These are phyloP conservation scores for Nigrospora oryzae DNA, from an alignment of 2,329 filamentous ascomycete genomes.

Conservation along the genomic window DNA sequence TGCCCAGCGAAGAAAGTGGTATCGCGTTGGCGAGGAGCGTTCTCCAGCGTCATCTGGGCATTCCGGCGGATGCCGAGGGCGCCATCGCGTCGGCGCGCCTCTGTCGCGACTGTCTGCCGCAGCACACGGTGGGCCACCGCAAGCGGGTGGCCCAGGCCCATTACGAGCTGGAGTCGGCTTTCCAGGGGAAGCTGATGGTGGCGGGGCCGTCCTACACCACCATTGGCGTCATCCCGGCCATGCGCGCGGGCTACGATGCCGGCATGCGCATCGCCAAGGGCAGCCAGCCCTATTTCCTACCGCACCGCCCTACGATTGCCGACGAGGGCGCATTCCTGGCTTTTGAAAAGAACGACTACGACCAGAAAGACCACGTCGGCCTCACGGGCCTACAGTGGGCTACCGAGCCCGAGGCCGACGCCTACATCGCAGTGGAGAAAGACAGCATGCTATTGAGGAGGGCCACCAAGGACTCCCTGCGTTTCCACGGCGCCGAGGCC, in stretches of 20 bases:
- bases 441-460: conserved; percentile 2
- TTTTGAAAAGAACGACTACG: not conserved
- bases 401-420: conserved; percentile 2
- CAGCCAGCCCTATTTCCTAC: conserved; percentile 12
- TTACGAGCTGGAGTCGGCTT: conserved; percentile 43
- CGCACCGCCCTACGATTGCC: not conserved
- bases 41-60: conserved; percentile 65
- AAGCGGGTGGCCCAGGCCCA: conserved; percentile 50
- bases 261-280: conserved; percentile 26
- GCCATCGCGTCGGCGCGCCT: conserved; percentile 50
- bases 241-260: conserved; percentile 41
- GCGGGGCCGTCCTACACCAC: conserved; percentile 45
- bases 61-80: conserved; percentile 47
- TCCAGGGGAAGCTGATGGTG: conserved; percentile 56
- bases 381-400: conserved; percentile 15
- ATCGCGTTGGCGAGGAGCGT: conserved; percentile 61
- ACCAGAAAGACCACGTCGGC: conserved; percentile 12
- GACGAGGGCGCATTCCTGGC: not conserved
- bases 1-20: conserved; percentile 59
- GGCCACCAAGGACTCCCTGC: conserved; percentile 1
- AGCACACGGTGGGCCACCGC: conserved; percentile 76
- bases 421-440: not conserved
- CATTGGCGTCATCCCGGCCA: conserved; percentile 41
- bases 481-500: too few relatives aligned
- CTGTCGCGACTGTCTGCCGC: conserved; percentile 72